Evolutionary conservation across 805 yeast genomes (phyloP).

Genomic region (Monosporozyma yasuniensis): DNA sequence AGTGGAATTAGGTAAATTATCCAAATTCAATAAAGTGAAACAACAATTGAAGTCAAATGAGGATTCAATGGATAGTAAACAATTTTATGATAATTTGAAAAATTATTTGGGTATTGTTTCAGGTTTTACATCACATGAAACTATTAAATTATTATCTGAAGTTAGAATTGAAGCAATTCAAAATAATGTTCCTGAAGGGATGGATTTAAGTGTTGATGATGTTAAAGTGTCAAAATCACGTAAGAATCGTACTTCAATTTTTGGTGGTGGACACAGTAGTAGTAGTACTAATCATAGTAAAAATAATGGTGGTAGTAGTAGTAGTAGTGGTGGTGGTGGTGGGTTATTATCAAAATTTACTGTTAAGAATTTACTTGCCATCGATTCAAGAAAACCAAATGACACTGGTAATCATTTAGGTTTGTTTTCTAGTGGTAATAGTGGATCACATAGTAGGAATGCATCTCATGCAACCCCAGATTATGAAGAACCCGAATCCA

Average conservation of each 20-base stretch:
- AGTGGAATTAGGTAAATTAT: slow-evolving; percentile 26
- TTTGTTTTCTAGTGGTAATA: not conserved
- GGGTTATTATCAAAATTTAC: slow-evolving; percentile 40
- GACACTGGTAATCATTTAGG: not conserved
- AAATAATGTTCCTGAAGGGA: slow-evolving; percentile 61
- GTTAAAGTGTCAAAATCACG: slow-evolving; percentile 37
- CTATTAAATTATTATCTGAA: slow-evolving; percentile 61
- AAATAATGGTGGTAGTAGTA: not conserved
- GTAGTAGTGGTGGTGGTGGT: not conserved
- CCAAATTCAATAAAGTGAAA: slow-evolving; percentile 24
- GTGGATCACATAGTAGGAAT: not conserved
- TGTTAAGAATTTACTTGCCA: slow-evolving; percentile 1
- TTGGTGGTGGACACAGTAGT: slow-evolving; percentile 8
- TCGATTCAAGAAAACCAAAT: not conserved
- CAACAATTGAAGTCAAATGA: slow-evolving; percentile 36
- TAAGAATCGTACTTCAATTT: slow-evolving; percentile 29
- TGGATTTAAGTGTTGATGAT: slow-evolving; percentile 53
- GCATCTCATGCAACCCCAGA: not conserved
- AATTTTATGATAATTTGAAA: slow-evolving; percentile 36
- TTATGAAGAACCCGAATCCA: not conserved
- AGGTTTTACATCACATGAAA: slow-evolving; percentile 64
- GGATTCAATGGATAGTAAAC: slow-evolving; percentile 35
- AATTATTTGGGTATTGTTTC: slow-evolving; percentile 46
- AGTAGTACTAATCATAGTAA: not conserved
- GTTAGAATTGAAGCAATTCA: slow-evolving; percentile 89